Conservation (phyloP, 2,329 filamentous ascomycete species). For the Aspergillus phoenicis region DNA sequence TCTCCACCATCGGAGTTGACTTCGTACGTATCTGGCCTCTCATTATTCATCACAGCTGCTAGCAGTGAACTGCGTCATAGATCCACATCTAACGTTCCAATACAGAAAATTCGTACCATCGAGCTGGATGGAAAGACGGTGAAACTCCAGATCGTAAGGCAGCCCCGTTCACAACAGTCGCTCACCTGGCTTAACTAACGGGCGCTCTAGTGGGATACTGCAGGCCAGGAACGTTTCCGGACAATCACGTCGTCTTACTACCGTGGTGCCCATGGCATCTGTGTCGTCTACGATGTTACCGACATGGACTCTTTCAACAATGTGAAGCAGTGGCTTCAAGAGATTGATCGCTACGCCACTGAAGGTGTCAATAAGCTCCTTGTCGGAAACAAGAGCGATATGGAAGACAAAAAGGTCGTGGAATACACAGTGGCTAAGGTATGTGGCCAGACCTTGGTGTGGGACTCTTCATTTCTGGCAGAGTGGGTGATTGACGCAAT, state of each 20-base stretch:
- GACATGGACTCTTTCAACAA: constrained; percentile 99
- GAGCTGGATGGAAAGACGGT: constrained; percentile 99
- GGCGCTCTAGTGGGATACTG: constrained; percentile 85
- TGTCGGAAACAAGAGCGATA: constrained; percentile 99
- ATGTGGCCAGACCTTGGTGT: constrained; percentile 35
- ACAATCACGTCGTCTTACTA: constrained; percentile 99
- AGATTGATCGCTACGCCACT: constrained; percentile 98
- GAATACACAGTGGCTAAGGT: constrained; percentile 99
- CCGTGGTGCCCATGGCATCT: constrained; percentile 97
- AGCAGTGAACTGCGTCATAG: neutral
- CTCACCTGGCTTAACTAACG: constrained; percentile 17
- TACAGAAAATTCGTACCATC: constrained; percentile 98
- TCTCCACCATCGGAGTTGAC: constrained; percentile 98
- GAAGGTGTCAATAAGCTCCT: constrained; percentile 99
- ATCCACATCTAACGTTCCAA: neutral
- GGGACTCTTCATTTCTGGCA: neutral
- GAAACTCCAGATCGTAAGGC: constrained; percentile 94
- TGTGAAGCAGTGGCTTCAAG: constrained; percentile 99
- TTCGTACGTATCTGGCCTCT: constrained; percentile 68
- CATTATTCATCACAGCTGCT: neutral
- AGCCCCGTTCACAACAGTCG: neutral
- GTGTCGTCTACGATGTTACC: constrained; percentile 99
- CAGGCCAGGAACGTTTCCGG: constrained; percentile 98
- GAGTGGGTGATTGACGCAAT: constrained; percentile 11
- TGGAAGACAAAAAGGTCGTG: constrained; percentile 99